Evolutionary conservation across 225 moss, liverwort and hornwort genomes (phyloP), one percentile per base, ranked within the genome.

Genomic region (Marchantia polymorpha): DNA sequence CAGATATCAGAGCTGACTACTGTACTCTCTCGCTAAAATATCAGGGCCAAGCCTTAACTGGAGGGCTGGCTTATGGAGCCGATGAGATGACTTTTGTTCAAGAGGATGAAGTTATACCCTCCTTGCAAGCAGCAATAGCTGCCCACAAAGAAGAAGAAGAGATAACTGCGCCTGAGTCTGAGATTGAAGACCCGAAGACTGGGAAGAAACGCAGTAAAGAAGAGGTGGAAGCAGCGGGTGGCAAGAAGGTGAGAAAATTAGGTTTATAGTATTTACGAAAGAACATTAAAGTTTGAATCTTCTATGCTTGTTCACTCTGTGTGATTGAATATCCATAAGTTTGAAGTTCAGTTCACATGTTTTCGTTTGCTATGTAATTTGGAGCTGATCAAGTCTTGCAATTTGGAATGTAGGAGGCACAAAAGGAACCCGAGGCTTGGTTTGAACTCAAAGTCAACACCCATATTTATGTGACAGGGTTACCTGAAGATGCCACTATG

Each of bases 401-500:
- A 27, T 64, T 46, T 53, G 19, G 74, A 48, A 55, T 77, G 70
- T 89, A 94, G 95, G 99, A 93, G 81, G 88, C 91, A 63, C 92
- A 94, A 80, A 95, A 95, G 85, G 99, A 99, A 79, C 95, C 99
- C 4, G 99, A 99, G 83, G 86, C 92, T 77, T 99, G 99, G 99
- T 99, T 99, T 84, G 99, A 99, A 85, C 86, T 99, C 55, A 99
- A 99, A 88, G 93, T 99, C 74, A 99, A 99, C 74, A 99, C 99
- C 3, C 99, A 99, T 80, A 84, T 99, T 72, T 99, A 99, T 77
- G 87, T 99, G 71, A 92, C 91, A 81, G 99, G 99, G 61, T 81
- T 99, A 78, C 99, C 99, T 64, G 99, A 99, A 84, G 99, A 99
- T 88, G 91, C 90, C 64, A 91, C 93, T 64, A 72, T 95, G 80